phyloP scores from a whole-genome alignment of 805 yeast species.

The Ogataea paraovalis region DNA sequence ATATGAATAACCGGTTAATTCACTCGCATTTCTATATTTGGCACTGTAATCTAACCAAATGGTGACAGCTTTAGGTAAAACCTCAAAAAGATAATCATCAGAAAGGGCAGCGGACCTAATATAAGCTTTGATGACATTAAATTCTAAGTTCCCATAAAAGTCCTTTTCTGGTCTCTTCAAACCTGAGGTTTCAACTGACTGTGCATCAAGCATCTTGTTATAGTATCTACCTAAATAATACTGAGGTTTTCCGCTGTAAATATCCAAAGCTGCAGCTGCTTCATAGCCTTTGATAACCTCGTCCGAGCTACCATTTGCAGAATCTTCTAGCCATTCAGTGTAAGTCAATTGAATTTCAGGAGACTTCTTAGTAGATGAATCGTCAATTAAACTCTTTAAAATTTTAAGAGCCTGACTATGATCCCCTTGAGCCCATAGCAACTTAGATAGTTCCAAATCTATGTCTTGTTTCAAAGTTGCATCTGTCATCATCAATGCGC shows the following conservation, averaged over 20 bases:
- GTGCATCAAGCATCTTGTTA: constrained; percentile 72
- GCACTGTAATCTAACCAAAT: constrained; percentile 82
- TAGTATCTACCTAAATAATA: constrained; percentile 77
- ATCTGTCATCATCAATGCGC: constrained; percentile 46
- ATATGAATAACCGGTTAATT: constrained; percentile 22
- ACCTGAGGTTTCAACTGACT: constrained; percentile 29
- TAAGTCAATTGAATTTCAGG: constrained; percentile 61
- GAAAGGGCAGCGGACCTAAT: constrained; percentile 59
- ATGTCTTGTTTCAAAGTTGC: constrained; percentile 36
- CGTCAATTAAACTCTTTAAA: constrained; percentile 39
- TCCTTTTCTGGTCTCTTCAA: constrained; percentile 28
- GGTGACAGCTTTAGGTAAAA: constrained; percentile 84
- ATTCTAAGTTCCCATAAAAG: constrained; percentile 49
- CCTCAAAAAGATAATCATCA: constrained; percentile 67
- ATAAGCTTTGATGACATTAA: constrained; percentile 51
- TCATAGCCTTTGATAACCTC: constrained; percentile 68
- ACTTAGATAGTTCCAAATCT: constrained; percentile 72
- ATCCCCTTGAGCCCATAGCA: constrained; percentile 88
- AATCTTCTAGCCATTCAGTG: constrained; percentile 83
- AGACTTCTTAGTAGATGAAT: constrained; percentile 13
- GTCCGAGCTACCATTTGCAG: constrained; percentile 76
- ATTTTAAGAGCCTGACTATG: constrained; percentile 76
- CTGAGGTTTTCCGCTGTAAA: constrained; percentile 64
- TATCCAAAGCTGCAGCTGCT: constrained; percentile 50
- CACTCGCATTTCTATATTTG: constrained; percentile 27